Evolutionary conservation across 176 grass and related monocot species (phyloP), one percentile per base, ranked within the genome.

Genomic region (Zoysia pacifica): DNA sequence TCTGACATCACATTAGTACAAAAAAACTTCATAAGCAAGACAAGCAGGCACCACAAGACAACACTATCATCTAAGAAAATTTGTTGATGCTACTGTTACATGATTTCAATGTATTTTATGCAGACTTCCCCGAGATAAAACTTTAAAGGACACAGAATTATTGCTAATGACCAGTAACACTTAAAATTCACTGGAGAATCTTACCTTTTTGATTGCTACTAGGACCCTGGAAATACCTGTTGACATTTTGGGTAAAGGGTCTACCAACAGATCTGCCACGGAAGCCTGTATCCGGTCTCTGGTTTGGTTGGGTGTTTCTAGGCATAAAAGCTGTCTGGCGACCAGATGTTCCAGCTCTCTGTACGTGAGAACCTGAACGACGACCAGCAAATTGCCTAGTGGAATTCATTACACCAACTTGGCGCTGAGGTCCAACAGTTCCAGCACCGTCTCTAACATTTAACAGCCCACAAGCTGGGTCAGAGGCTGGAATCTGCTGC

Each of bases 151-250:
- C 28, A 28, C 0, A 28, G 28, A 28, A 28, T 28, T 28, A 49
- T 8, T 74, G 46, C 52, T 65, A 4, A 20, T 39, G 35, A 61
- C 2, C 19, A 62, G 44, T 37, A 76, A 5, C 52, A 0, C 67
- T 48, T 64, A 64, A 58, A 55, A 44, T 70, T 16, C 71, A 81
- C 5, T 38, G 43, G 37, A 58, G 43, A 66, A 85, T 66, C 38
- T 62, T 94, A 94, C 92, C 92, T 89, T 94, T 94, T 62, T 79
- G 69, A 48, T 84, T 86, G 62, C 28, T 38, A 63, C 47, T 61
- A 79, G 86, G 41, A 66, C 78, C 84, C 70, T 89, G 92, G 46
- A 87, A 64, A 59, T 76, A 73, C 54, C 70, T 89, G 78, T 69
- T 87, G 43, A 75, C 58, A 5, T 87, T 88, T 76, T 89, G 86